Evolutionary conservation across 176 grass and related monocot species (phyloP), one percentile per base, ranked within the genome.

Genomic region (Rhynchospora breviuscula): DNA sequence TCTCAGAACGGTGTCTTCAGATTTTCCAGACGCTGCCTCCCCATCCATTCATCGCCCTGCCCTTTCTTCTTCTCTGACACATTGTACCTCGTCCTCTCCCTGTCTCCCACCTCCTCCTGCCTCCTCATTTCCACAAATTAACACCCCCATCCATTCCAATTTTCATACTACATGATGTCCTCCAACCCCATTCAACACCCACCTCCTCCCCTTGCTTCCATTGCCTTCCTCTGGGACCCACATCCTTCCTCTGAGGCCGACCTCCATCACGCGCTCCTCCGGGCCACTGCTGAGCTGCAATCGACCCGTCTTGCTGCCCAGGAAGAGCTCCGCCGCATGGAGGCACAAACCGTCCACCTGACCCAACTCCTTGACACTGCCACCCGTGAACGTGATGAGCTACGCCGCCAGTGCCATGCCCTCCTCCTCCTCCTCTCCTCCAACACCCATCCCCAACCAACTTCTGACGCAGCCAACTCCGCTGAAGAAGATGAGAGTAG

Each of bases 371-470:
- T 91, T 61, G 85, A 91, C 13, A 79, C 79, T n/a, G 86, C 89
- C 12, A 87, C 88, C 48, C 87, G 88, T 9, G 96, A 99, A 88
- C 91, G 96, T 17, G 96, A 99, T 88, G 89, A 99, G 86, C 88
- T 94, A 79, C 89, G 91, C 17, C 84, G 56, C 26, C 89, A 94
- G 73, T 94, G 91, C 78, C 90, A 88, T 70, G 88, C 93, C 64
- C 93, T 99, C 71, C 86, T 99, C 2, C 85, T 99, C 1, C 93
- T 99, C 33, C 88, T 91, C 70, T 87, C 85, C 74, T 87, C 86
- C 57, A 86, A 85, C 11, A 48, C 13, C 49, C 89, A 85, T 23
- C 57, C 10, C 5, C 46, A 29, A 33, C 33, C 79, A 56, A 26
- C 11, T 33, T 33, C 47, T 29, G 17, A 73, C 73, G 25, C 22